These are phyloP conservation scores for Corylus avellana DNA, from an alignment of 306 rosid genomes.

Conservation along the genomic window DNA sequence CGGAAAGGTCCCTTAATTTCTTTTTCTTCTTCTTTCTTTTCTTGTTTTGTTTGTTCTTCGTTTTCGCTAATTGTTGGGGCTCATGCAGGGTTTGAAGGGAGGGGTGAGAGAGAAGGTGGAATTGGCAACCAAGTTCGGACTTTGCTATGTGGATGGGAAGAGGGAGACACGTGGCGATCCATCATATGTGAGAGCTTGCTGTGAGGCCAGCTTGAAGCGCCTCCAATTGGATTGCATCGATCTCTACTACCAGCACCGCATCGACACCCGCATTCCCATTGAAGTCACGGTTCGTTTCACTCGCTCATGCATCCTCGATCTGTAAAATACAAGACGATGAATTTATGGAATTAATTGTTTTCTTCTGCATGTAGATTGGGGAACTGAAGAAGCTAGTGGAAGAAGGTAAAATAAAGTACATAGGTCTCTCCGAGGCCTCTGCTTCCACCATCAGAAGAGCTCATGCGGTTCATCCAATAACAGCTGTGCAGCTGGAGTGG, in stretches of 20 bases:
- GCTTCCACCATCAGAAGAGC: slow-evolving; percentile 74
- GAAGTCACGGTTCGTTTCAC: slow-evolving; percentile 60
- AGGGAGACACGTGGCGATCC: slow-evolving; percentile 57
- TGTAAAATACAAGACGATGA: not conserved
- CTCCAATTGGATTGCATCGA: slow-evolving; percentile 57
- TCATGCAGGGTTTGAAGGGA: slow-evolving; percentile 39
- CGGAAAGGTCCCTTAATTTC: slow-evolving; percentile 29
- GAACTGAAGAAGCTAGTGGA: slow-evolving; percentile 64
- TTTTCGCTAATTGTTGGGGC: not conserved
- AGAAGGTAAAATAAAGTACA: slow-evolving; percentile 63
- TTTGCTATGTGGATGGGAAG: slow-evolving; percentile 14
- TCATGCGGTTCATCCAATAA: slow-evolving; percentile 69
- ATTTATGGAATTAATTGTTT: not conserved
- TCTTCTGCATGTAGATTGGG: slow-evolving; percentile 42
- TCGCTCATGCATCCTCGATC: not conserved
- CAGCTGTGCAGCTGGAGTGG: slow-evolving; percentile 69
- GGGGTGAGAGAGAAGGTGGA: slow-evolving; percentile 47
- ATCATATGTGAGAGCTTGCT: slow-evolving; percentile 56
- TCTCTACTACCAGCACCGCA: slow-evolving; percentile 76
- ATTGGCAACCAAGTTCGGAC: slow-evolving; percentile 65
- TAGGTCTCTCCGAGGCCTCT: slow-evolving; percentile 69
- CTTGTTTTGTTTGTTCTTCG: not conserved
- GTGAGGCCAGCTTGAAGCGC: slow-evolving; percentile 67
- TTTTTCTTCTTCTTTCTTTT: not conserved
- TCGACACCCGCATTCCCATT: slow-evolving; percentile 64